phyloP scores from a whole-genome alignment of 1,284 basidiomycete genomes.

The Vanrija humicola region DNA sequence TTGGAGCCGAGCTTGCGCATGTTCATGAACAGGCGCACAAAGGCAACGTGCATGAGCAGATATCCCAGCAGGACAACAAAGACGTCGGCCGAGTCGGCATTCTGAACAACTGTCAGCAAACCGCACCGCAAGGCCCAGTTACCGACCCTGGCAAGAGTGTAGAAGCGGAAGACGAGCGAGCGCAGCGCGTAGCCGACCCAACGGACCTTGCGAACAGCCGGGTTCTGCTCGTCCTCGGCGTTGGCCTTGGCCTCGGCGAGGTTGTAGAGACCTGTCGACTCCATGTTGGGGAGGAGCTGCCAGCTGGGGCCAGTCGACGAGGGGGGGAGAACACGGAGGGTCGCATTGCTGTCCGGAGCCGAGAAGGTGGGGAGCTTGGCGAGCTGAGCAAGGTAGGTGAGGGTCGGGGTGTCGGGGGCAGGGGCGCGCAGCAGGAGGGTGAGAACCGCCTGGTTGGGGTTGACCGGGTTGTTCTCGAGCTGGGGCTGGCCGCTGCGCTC shows the following conservation, averaged over 20 bases:
- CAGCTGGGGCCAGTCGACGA: constrained; percentile 20
- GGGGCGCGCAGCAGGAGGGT: constrained; percentile 40
- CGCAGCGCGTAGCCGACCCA: constrained; percentile 83
- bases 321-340: constrained; percentile 30
- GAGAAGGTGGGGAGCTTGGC: constrained; percentile 50
- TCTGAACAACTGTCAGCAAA: constrained; percentile 50
- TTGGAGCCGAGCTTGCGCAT: constrained; percentile 81
- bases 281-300: constrained; percentile 41
- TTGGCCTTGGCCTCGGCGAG: constrained; percentile 22
- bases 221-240: constrained; percentile 54
- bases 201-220: constrained; percentile 66
- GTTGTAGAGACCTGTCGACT: constrained; percentile 37
- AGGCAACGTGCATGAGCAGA: constrained; percentile 91
- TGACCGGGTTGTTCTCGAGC: constrained; percentile 35
- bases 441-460: constrained; percentile 37
- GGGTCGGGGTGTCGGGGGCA: constrained; percentile 54
- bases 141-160: constrained; percentile 73
- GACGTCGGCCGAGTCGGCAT: constrained; percentile 94
- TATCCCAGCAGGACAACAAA: constrained; percentile 93
- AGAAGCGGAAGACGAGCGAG: constrained; percentile 78
- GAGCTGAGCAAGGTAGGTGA: constrained; percentile 55
- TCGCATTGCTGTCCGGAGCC: constrained; percentile 28
- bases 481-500: constrained; percentile 13
- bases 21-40: constrained; percentile 81
- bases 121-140: background rate